Percentiles rank a stretch among this genome's conserved stretches.
These are phyloP conservation scores for Ilex paraguariensis DNA, from an alignment of 305 asterid genomes.

Conservation along the genomic window DNA sequence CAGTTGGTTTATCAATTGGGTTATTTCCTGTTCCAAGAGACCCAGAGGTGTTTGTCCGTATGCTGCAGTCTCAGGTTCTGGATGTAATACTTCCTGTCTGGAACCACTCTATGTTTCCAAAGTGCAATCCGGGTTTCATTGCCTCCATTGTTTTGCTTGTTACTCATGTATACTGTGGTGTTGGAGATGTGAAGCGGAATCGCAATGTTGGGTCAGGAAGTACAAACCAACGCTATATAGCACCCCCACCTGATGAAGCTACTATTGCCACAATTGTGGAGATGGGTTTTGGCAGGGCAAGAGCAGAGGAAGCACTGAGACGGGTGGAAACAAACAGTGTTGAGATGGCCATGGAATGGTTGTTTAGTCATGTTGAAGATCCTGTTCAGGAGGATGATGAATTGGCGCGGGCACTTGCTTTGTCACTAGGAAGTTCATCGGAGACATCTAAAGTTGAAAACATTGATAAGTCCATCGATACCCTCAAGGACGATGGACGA, in stretches of 20 bases:
- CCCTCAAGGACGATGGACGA: constrained; percentile 57
- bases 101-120: constrained; percentile 90
- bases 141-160: constrained; percentile 65
- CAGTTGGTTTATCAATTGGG: constrained; percentile 95
- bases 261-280: constrained; percentile 92
- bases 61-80: constrained; percentile 97
- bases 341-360: constrained; percentile 99
- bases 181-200: constrained; percentile 71
- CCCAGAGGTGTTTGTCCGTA: constrained; percentile 85
- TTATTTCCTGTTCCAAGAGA: constrained; percentile 97
- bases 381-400: constrained; percentile 98
- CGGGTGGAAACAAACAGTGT: constrained; percentile 95
- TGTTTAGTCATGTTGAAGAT: constrained; percentile 89
- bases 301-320: constrained; percentile 98
- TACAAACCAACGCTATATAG: constrained; percentile 61
- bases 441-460: constrained; percentile 80
- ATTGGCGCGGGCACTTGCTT: constrained; percentile 98
- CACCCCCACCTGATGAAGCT: constrained; percentile 97
- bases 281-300: constrained; percentile 96
- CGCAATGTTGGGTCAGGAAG: constrained; percentile 65
- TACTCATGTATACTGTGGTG: constrained; percentile 78
- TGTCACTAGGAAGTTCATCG: constrained; percentile 89
- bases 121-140: constrained; percentile 63
- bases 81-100: constrained; percentile 92
- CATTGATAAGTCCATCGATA: constrained; percentile 60